Evolutionary conservation across 2,329 filamentous ascomycete genomes (phyloP).

Genomic region (Calcarisporium arbuscula): DNA sequence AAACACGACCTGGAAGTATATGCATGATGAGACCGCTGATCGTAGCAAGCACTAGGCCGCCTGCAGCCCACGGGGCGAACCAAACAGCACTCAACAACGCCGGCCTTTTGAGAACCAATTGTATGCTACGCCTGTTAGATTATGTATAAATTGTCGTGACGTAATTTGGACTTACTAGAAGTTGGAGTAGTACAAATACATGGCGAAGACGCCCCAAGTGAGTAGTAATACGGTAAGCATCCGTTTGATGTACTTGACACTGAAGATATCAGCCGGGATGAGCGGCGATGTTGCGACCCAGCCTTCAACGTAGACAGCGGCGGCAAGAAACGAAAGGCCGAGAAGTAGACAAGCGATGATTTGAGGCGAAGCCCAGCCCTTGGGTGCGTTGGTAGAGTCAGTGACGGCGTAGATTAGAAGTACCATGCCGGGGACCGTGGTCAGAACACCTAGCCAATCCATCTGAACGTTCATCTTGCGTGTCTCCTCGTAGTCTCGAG

Average conservation of each 20-base stretch:
- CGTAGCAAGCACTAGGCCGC: slow-evolving; percentile 50
- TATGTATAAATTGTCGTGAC: too few relatives aligned
- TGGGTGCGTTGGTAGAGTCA: slow-evolving; percentile 53
- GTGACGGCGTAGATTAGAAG: slow-evolving; percentile 65
- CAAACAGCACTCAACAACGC: slow-evolving; percentile 53
- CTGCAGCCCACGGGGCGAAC: slow-evolving; percentile 51
- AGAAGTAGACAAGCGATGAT: slow-evolving; percentile 53
- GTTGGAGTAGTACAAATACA: slow-evolving; percentile 57
- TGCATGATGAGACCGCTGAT: slow-evolving; percentile 51
- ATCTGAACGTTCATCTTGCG: slow-evolving; percentile 33
- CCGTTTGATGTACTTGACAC: slow-evolving; percentile 53
- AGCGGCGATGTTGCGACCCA: slow-evolving; percentile 56
- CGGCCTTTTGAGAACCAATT: slow-evolving; percentile 42
- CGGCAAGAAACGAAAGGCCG: slow-evolving; percentile 45
- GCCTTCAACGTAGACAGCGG: slow-evolving; percentile 57
- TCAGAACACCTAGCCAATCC: slow-evolving; percentile 54
- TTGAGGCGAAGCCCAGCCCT: slow-evolving; percentile 59
- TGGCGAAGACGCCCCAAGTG: slow-evolving; percentile 48
- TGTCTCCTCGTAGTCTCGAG: slow-evolving; percentile 26
- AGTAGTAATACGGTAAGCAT: slow-evolving; percentile 48
- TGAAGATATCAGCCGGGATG: slow-evolving; percentile 57
- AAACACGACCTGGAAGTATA: slow-evolving; percentile 43
- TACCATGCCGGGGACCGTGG: slow-evolving; percentile 52
- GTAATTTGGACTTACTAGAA: slow-evolving; percentile 47
- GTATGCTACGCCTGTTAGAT: slow-evolving; percentile 32